Conservation (phyloP, 148 eudicot genomes). For the Fagopyrum homotropicum region DNA sequence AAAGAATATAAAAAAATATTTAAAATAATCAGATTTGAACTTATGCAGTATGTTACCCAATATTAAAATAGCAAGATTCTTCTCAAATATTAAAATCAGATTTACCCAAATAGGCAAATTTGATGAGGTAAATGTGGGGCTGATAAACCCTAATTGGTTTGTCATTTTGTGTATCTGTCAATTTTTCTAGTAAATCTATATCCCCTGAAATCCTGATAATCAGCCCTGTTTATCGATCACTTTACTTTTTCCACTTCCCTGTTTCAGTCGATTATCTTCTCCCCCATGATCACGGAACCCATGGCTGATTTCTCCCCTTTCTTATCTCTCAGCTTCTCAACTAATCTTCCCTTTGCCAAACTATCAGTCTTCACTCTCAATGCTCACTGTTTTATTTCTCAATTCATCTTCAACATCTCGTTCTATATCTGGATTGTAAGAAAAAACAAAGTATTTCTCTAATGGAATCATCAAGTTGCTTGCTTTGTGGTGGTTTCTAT, state of each 20-base stretch:
- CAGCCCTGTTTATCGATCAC: neutral
- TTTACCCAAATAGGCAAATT: neutral
- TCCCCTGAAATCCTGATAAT: neutral
- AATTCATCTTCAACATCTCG: neutral
- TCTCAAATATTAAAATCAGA: no score
- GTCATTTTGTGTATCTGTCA: constrained; percentile 5
- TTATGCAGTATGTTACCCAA: no score
- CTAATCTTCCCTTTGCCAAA: neutral
- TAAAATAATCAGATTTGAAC: no score
- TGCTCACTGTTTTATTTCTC: constrained; percentile 2
- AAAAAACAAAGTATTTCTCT: neutral
- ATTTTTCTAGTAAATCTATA: neutral
- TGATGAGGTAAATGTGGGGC: neutral
- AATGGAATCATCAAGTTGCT: constrained; percentile 8
- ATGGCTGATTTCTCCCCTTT: neutral
- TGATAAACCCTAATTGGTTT: constrained; percentile 1
- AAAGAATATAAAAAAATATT: no score
- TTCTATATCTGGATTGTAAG: neutral
- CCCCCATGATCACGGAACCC: constrained; percentile 7
- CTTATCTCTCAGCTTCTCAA: neutral
- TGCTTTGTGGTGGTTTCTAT: neutral
- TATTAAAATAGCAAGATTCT: no score
- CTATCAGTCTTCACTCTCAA: constrained; percentile 2
- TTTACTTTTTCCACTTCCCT: constrained; percentile 5
- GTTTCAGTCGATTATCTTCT: neutral